Base-by-base conservation (phyloP, 495 filamentous ascomycete genomes). In the Xylaria bambusicola region DNA sequence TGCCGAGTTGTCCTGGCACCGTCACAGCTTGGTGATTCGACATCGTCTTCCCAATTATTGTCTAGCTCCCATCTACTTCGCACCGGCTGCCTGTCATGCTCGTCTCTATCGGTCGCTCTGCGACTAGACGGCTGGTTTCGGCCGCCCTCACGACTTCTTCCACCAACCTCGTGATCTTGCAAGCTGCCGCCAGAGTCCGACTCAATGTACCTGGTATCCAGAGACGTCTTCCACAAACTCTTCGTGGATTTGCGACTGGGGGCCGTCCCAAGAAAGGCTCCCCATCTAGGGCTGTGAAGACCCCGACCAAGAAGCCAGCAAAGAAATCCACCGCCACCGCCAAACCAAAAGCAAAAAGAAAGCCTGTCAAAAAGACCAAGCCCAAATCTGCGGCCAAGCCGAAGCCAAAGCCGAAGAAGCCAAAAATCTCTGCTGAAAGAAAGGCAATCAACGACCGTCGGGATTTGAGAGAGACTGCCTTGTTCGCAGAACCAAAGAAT, bases 31-130 rank as follows among this genome's bases (percentile, higher is more conserved):
- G n/a, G n/a, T n/a, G n/a, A n/a, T n/a, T n/a, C n/a, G 33, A 31
- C 26, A 26, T 23, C 12, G 23, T n/a, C 46, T 15, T 31, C 47
- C 17, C 24, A n/a, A n/a, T n/a, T n/a, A n/a, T n/a, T n/a, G n/a
- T n/a, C n/a, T n/a, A n/a, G n/a, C n/a, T n/a, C n/a, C n/a, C n/a
- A n/a, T n/a, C n/a, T n/a, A n/a, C n/a, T n/a, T n/a, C 18, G 51
- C 17, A n/a, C 42, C 26, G 31, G 45, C 53, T 61, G 52, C 36
- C 60, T 45, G 64, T n/a, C 46, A 77, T 77, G 75, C 58, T 77
- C 31, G 71, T 66, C 55, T 66, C 61, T 23, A 66, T 76, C 20
- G 71, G 69, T 50, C 72, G 73, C 58, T 62, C 65, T 44, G 66
- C 75, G 4, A 60, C 71, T 24, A 53, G 61, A 53, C 66, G 71